Conservation (phyloP, 805 yeast genomes). For the Candida ulmi region DNA sequence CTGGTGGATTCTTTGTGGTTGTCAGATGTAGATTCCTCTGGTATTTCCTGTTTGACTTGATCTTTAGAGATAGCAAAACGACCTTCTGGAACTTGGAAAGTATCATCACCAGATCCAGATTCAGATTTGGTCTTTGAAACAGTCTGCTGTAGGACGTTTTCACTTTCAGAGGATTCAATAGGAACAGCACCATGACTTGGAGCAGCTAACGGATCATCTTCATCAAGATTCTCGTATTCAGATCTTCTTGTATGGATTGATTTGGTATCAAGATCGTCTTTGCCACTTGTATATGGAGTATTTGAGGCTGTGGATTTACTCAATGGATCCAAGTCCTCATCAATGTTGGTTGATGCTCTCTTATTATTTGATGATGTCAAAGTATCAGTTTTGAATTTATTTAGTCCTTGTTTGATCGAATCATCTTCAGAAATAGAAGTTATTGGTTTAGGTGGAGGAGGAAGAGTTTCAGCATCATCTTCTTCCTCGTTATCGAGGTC, state of each 20-base stretch:
- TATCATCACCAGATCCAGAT: constrained; percentile 12
- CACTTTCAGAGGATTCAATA: constrained; percentile 3
- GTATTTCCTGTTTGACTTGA: not conserved
- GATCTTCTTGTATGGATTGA: not conserved
- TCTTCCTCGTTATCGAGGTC: constrained; percentile 19
- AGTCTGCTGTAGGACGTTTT: constrained; percentile 4
- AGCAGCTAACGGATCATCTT: constrained; percentile 14
- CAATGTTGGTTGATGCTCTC: constrained; percentile 4
- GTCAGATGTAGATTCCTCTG: constrained; percentile 13
- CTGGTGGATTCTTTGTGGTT: constrained; percentile 17
- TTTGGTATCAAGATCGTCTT: not conserved
- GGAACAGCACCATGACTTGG: constrained; percentile 1
- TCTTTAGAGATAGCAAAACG: constrained; percentile 1
- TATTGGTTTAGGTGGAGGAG: too few relatives aligned
- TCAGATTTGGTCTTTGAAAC: not conserved
- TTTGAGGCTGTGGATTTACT: constrained; percentile 3
- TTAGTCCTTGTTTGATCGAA: constrained; percentile 3
- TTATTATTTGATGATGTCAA: constrained; percentile 8
- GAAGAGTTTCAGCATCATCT: constrained; percentile 13
- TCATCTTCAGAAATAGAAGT: too few relatives aligned
- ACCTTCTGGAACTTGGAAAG: constrained; percentile 21
- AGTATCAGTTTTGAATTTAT: constrained; percentile 16
- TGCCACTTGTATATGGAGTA: constrained; percentile 3
- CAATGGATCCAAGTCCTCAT: constrained; percentile 18
- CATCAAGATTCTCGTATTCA: constrained; percentile 6